A percentile compares a stretch with the other conserved stretches of the same genome.
These are phyloP conservation scores for Agrocybe praecox DNA, from an alignment of 768 basidiomycete genomes.

Conservation along the genomic window DNA sequence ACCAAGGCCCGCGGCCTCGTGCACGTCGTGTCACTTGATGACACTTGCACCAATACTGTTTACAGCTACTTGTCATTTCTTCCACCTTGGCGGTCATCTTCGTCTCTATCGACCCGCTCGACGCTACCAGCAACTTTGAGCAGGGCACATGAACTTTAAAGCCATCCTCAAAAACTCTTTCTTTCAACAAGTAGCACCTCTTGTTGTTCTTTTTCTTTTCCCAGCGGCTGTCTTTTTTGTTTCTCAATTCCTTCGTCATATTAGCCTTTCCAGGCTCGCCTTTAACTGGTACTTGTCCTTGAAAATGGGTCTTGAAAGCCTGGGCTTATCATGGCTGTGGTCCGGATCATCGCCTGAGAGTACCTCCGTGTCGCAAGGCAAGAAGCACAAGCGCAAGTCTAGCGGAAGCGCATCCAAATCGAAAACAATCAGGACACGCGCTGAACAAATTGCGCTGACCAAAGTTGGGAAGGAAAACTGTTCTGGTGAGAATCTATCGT, in stretches of 20 bases:
- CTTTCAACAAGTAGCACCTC: slow-evolving; percentile 60
- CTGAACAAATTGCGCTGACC: slow-evolving; percentile 57
- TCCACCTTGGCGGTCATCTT: background rate
- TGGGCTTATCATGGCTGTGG: slow-evolving; percentile 64
- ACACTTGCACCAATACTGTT: background rate
- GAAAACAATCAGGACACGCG: slow-evolving; percentile 43
- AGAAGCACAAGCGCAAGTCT: slow-evolving; percentile 52
- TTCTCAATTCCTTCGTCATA: slow-evolving; percentile 26
- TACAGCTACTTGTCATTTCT: background rate
- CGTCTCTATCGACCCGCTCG: slow-evolving; percentile 4
- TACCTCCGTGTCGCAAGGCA: slow-evolving; percentile 26
- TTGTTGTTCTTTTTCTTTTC: slow-evolving; percentile 54
- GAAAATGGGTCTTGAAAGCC: slow-evolving; percentile 59
- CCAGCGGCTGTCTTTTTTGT: slow-evolving; percentile 54
- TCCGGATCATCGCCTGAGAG: slow-evolving; percentile 47
- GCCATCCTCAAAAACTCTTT: slow-evolving; percentile 41
- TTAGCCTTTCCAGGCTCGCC: slow-evolving; percentile 24
- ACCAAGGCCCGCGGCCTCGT: background rate
- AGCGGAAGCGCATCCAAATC: slow-evolving; percentile 18
- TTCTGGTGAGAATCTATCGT: background rate
- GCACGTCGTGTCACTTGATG: background rate
- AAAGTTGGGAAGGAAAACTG: slow-evolving; percentile 30
- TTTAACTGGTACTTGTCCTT: slow-evolving; percentile 26
- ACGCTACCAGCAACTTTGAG: slow-evolving; percentile 12
- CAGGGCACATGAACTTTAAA: slow-evolving; percentile 45